phyloP scores from a whole-genome alignment of 2,329 filamentous ascomycete genomes.

The Trichoderma sp. region DNA sequence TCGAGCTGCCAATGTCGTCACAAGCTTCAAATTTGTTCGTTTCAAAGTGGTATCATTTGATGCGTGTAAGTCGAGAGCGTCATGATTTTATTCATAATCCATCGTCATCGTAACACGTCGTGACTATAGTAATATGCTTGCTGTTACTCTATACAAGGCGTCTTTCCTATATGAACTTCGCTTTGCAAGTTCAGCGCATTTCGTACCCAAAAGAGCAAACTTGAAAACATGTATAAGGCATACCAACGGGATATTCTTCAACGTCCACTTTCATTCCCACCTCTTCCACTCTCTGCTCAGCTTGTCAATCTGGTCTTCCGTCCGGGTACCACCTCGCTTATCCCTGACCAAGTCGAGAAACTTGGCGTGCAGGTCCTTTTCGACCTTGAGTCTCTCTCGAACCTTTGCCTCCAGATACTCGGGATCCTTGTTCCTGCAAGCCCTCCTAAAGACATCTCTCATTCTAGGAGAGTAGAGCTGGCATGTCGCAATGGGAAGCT shows the following conservation, averaged over 20 bases:
- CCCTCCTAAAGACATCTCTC: conserved; percentile 70
- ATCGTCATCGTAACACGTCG: conserved; percentile 16
- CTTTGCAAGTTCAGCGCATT: conserved; percentile 16
- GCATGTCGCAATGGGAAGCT: conserved; percentile 62
- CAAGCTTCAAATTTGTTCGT: not conserved
- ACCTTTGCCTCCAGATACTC: conserved; percentile 61
- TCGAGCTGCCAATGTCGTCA: not conserved
- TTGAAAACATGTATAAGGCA: not conserved
- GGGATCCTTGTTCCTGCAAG: conserved; percentile 68
- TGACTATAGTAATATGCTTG: not conserved
- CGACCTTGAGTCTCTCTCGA: conserved; percentile 61
- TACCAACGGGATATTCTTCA: too few species aligned
- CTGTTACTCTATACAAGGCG: not conserved
- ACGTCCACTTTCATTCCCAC: conserved; percentile 52
- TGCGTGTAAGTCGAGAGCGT: not conserved
- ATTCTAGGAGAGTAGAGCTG: conserved; percentile 82
- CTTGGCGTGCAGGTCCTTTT: conserved; percentile 60
- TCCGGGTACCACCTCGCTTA: conserved; percentile 43
- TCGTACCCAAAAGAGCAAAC: not conserved
- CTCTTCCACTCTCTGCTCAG: conserved; percentile 60
- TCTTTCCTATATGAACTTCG: conserved; percentile 12
- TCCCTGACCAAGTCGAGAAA: conserved; percentile 48
- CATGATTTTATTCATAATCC: not conserved
- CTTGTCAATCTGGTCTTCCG: conserved; percentile 49
- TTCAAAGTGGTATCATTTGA: too few species aligned